Evolutionary conservation across 257 asterid genomes (phyloP).

Genomic region (Eustoma russellianum): DNA sequence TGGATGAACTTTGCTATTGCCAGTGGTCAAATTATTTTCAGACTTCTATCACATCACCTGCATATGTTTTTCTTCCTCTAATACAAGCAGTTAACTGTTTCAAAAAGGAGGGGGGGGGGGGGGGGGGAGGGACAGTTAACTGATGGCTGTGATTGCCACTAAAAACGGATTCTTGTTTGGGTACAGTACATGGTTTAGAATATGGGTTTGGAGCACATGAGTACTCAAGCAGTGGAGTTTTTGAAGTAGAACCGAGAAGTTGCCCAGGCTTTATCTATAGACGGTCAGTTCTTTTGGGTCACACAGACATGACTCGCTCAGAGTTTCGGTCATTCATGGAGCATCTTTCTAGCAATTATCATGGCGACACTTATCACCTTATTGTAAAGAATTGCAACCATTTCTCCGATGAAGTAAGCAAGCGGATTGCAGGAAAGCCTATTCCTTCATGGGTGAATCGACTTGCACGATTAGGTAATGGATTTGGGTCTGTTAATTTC

Average conservation of each 20-base stretch:
- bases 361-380: slow-evolving; percentile 80
- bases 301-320: slow-evolving; percentile 61
- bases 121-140: too few relatives aligned
- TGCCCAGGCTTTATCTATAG: slow-evolving; percentile 89
- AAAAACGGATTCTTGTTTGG: slow-evolving; percentile 1
- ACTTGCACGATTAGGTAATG: slow-evolving; percentile 75
- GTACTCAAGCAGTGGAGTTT: slow-evolving; percentile 77
- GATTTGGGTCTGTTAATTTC: too few relatives aligned
- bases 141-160: neutral
- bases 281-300: slow-evolving; percentile 69
- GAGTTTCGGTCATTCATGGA: slow-evolving; percentile 79
- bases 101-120: too few relatives aligned
- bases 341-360: slow-evolving; percentile 58
- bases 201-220: slow-evolving; percentile 95
- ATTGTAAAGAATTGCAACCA: slow-evolving; percentile 91
- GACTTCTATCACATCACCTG: too few relatives aligned
- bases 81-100: too few relatives aligned
- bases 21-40: too few relatives aligned
- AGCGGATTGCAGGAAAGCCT: slow-evolving; percentile 61
- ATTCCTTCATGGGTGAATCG: slow-evolving; percentile 97
- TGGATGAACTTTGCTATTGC: too few relatives aligned
- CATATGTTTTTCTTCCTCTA: too few relatives aligned
- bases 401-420: slow-evolving; percentile 73
- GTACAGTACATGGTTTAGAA: slow-evolving; percentile 72
- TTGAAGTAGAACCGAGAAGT: slow-evolving; percentile 83